Evolutionary conservation across 2,329 filamentous ascomycete species (phyloP).

Genomic region (Aureobasidium namibiae): DNA sequence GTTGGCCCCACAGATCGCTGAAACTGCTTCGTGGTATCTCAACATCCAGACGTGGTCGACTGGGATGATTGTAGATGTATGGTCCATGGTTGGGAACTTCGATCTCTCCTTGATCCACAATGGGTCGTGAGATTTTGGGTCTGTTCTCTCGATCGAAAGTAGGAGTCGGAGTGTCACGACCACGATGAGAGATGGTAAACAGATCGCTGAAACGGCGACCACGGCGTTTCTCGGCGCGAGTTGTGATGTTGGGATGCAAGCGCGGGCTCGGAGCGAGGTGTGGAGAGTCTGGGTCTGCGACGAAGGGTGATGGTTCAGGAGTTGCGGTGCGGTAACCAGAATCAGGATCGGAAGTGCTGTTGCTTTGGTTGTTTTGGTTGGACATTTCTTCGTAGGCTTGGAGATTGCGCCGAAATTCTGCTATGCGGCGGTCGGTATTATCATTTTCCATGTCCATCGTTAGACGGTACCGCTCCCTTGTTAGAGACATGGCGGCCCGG

Average conservation of each 20-base stretch:
- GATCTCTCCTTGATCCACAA: neutral
- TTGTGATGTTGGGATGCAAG: neutral
- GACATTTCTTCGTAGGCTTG: neutral
- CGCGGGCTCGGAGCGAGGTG: neutral
- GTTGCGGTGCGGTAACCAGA: neutral
- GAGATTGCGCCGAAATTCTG: neutral
- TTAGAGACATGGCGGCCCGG: neutral
- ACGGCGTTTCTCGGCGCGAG: neutral
- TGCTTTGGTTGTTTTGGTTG: no score
- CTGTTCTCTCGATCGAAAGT: neutral
- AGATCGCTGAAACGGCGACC: neutral
- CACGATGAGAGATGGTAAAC: neutral
- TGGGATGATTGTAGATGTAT: conserved; percentile 4
- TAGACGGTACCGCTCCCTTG: neutral
- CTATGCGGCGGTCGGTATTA: neutral
- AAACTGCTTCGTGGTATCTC: conserved; percentile 8
- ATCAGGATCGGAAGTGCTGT: neutral
- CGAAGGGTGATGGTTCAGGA: neutral
- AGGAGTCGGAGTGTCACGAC: neutral
- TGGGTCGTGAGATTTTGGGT: conserved; percentile 1
- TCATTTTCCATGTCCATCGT: neutral
- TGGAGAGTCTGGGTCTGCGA: neutral
- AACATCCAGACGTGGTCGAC: neutral
- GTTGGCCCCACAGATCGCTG: conserved; percentile 9
- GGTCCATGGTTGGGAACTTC: neutral